Base-by-base conservation (phyloP, 2,329 filamentous ascomycete genomes). In the Alternaria angustiovoidea region DNA sequence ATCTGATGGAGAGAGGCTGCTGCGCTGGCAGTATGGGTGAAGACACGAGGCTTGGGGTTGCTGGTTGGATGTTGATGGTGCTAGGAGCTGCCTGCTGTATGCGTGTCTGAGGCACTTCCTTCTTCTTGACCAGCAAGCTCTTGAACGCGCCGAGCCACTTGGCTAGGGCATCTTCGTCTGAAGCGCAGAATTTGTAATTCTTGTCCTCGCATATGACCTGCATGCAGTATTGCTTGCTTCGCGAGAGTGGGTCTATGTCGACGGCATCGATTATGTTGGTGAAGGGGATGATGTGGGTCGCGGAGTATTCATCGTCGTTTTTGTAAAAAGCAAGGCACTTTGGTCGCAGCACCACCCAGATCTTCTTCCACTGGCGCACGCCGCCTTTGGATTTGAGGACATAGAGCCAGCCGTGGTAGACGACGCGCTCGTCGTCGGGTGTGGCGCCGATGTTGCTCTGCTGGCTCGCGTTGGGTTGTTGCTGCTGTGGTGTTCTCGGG, bases 121-220 rank as follows among this genome's bases (percentile, higher is more conserved):
- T 87, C 55, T 91, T 83, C 81, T 89, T 93, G 39, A 88, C 86
- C 41, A 95, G 80, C 58, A 94, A 80, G 75, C 93, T 97, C 81
- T 98, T 98, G 81, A 97, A 89, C 0, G 93, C 92, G 2, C 94
- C 95, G 1, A 99, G 84, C 81, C 93, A 96, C 66, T 90, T 90
- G 39, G 94, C 89, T 57, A 98, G 82, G 1, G 86, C 84, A 71
- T 97, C 93, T 77, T 99, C 95, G 71, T 92, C 89, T 20, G 87
- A 83, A 0, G 93, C 81, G 65, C 81, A 83, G 68, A 84, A 82
- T 12, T 82, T 77, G 62, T 82, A 83, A 70, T 82, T 84, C 64
- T 82, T 95, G 75, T 98, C 94, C 71, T 97, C 94, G 36, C 91
- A 92, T 72, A 99, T 97, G 70, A 98, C 86, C 79, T 98, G 94